phyloP scores from a whole-genome alignment of 2,329 filamentous ascomycete genomes.

The Aureobasidium uvarum region DNA sequence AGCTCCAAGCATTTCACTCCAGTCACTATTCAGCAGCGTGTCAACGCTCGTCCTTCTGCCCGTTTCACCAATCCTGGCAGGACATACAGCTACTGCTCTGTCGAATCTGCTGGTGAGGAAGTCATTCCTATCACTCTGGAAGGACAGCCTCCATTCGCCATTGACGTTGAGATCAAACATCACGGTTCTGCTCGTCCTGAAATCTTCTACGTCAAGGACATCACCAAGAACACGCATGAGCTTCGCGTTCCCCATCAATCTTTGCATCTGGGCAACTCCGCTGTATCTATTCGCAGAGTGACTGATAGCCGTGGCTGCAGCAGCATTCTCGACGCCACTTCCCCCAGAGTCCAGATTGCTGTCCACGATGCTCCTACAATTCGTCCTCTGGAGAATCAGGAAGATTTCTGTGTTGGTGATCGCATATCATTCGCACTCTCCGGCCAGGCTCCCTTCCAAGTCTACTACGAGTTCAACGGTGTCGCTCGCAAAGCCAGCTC shows the following conservation, averaged over 20 bases:
- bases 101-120: slow-evolving; percentile 74
- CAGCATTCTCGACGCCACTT: slow-evolving; percentile 63
- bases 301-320: slow-evolving; percentile 85
- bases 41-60: slow-evolving; percentile 80
- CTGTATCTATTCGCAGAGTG: slow-evolving; percentile 84
- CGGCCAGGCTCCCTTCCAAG: slow-evolving; percentile 86
- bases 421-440: slow-evolving; percentile 88
- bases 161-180: slow-evolving; percentile 93
- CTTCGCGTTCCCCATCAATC: slow-evolving; percentile 82
- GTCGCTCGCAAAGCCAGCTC: slow-evolving; percentile 75
- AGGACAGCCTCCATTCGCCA: slow-evolving; percentile 79
- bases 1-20: slow-evolving; percentile 64
- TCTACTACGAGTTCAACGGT: slow-evolving; percentile 86
- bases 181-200: slow-evolving; percentile 77
- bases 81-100: slow-evolving; percentile 92
- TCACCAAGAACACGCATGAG: slow-evolving; percentile 69
- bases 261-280: slow-evolving; percentile 83
- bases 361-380: slow-evolving; percentile 93
- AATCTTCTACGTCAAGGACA: slow-evolving; percentile 75
- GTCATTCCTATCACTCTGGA: slow-evolving; percentile 82
- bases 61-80: slow-evolving; percentile 82
- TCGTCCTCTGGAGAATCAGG: slow-evolving; percentile 76
- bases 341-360: slow-evolving; percentile 80
- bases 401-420: slow-evolving; percentile 94
- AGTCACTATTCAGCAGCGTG: slow-evolving; percentile 73